Percentiles rank a stretch among this genome's conserved stretches.
These are phyloP conservation scores for Populus hybrid DNA, from an alignment of 441 rosid species.

Conservation along the genomic window DNA sequence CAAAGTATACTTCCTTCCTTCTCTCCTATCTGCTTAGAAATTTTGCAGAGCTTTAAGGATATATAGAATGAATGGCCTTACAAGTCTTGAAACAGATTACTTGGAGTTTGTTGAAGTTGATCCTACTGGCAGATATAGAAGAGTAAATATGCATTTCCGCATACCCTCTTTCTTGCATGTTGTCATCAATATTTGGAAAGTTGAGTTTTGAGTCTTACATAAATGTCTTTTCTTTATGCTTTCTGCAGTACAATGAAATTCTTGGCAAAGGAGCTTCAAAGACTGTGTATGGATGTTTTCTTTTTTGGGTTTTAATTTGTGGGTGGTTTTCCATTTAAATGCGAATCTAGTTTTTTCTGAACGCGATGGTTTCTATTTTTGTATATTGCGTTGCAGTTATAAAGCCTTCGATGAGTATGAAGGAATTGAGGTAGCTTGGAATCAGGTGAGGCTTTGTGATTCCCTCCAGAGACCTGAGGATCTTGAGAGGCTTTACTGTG, in stretches of 20 bases:
- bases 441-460: slow-evolving; percentile 88
- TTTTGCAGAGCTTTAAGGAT: background rate
- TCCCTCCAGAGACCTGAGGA: slow-evolving; percentile 84
- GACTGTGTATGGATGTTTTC: slow-evolving; percentile 57
- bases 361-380: slow-evolving; percentile 14
- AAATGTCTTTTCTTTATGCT: slow-evolving; percentile 3
- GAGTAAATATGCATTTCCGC: slow-evolving; percentile 52
- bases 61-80: slow-evolving; percentile 37
- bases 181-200: background rate
- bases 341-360: slow-evolving; percentile 1
- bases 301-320: slow-evolving; percentile 15
- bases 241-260: slow-evolving; percentile 77
- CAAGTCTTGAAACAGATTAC: slow-evolving; percentile 32
- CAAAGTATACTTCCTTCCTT: background rate
- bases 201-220: background rate
- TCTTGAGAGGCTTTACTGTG: background rate
- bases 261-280: slow-evolving; percentile 95
- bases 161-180: slow-evolving; percentile 1
- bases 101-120: slow-evolving; percentile 88
- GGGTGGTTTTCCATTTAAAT: slow-evolving; percentile 4
- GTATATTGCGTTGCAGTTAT: slow-evolving; percentile 44
- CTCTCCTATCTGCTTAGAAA: background rate
- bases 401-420: slow-evolving; percentile 92
- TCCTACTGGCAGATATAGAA: slow-evolving; percentile 98
- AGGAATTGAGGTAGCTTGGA: slow-evolving; percentile 98